Evolutionary conservation across 495 filamentous ascomycete genomes (phyloP), one percentile per base, ranked within the genome.

Genomic region (Annulohypoxylon stygium): DNA sequence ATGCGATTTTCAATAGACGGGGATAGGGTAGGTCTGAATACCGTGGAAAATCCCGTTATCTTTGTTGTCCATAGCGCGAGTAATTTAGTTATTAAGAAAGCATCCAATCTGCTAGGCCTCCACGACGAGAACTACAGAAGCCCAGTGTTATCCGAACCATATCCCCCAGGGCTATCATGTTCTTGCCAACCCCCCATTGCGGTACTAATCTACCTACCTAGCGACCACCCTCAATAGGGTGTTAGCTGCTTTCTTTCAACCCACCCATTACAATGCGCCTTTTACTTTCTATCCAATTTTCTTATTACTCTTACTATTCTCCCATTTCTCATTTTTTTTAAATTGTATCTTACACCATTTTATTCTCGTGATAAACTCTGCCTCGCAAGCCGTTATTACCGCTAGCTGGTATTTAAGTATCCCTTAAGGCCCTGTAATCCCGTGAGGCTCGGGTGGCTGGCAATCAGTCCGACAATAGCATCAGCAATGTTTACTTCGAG

Each of bases 121-220:
- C 76, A 81, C 18, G 83, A 87, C 34, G 62, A 65, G 0, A 58
- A 79, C 6, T 86, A 84, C 54, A 20, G 79, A 51, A 41, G 20
- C 20, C 20, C 20, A 23, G 41, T n/a, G 79, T 86, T 20, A 70
- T 82, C 36, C 47, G 72, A 7, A 62, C 75, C 0, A 74, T 84
- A 2, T 76, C 72, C 0, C 20, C 20, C 20, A 23, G 20, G 20
- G 80, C 80, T 7, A 83, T 86, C 23, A 67, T 82, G 0, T 88
- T 88, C 68, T 69, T 88, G 0, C 75, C 82, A 2, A 87, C 86
- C 0, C 86, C 85, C 2, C 86, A 88, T 70, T 78, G 84, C 4
- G 86, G 86, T 9, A 81, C 84, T 1, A 71, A 82, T 57, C 65
- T 83, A 6, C 84, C 85, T 0, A 73, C 82, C 26, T 83, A 6